Base-by-base conservation (phyloP, 2,329 filamentous ascomycete species). In the Orbilia quercus region DNA sequence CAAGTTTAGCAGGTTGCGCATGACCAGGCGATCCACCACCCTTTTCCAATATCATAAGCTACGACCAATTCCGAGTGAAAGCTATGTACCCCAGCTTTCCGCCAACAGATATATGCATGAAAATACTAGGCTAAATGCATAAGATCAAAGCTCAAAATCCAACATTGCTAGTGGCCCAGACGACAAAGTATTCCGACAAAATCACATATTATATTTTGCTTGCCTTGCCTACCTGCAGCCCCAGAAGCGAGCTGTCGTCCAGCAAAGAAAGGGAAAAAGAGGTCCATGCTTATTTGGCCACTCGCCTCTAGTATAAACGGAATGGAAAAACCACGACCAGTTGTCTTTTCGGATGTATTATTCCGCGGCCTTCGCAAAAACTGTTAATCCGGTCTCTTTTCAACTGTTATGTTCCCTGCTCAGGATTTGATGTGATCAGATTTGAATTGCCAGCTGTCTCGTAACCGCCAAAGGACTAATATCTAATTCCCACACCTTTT, bases 311-410 rank as follows among this genome's bases (percentile, higher is more conserved):
- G 44, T 66, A 66, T 57, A 44, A 48, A 67, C 45, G 63, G 54
- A 59, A 20, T 45, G 63, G 53, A 67, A 67, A 66, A 67, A 59
- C 45, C 36, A 36, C 59, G 54, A 53, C 63, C 63, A 67, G 34
- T 36, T 67, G 16, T n/a, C n/a, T 55, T 60, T 40, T 62, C 69
- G 69, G 69, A 55, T 73, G 58, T 45, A 73, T 60, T 66, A 36
- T 73, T 66, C 69, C 69, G 69, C 48, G 54, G 54, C 9, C 18
- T 62, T 64, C 69, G 69, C 69, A 73, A 66, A 73, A 73, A 73
- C 69, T 48, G 69, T 73, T 73, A 66, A 73, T 73, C 69, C 69
- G 69, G 20, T 9, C 12, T 53, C 31, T 34, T 14, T 38, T n/a
- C 20, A 38, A 16, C 38, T 51, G 45, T 34, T 55, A 40, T 28